These are phyloP conservation scores for Talaromyces sp. DNA, from an alignment of 2,329 filamentous ascomycete species.

Conservation along the genomic window DNA sequence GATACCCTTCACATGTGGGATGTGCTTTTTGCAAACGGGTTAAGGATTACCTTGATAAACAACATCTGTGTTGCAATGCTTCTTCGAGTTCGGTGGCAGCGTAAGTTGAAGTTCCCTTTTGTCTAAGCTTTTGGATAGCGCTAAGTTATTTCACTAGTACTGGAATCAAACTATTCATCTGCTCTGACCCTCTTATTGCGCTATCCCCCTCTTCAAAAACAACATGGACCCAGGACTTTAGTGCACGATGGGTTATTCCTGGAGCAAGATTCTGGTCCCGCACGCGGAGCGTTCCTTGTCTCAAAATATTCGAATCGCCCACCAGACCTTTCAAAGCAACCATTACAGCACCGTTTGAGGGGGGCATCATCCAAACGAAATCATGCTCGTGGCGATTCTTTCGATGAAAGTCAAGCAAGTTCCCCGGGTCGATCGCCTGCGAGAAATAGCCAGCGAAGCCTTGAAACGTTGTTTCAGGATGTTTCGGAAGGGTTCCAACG, in stretches of 20 bases:
- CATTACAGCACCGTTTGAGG: conserved; percentile 13
- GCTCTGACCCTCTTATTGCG: conserved; percentile 77
- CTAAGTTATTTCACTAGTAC: conserved; percentile 48
- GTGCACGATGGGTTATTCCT: conserved; percentile 72
- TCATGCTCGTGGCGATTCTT: conserved; percentile 25
- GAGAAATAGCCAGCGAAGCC: conserved; percentile 34
- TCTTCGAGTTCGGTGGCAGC: conserved; percentile 81
- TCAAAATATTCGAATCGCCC: conserved; percentile 43
- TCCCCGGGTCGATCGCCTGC: conserved; percentile 34
- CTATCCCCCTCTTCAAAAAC: conserved; percentile 65
- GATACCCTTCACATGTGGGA: conserved; percentile 86
- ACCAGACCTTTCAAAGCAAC: conserved; percentile 28
- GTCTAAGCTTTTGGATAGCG: neutral
- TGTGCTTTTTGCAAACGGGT: conserved; percentile 79
- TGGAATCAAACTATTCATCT: conserved; percentile 81
- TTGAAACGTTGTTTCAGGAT: conserved; percentile 44
- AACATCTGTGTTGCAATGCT: conserved; percentile 93
- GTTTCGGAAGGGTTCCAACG: conserved; percentile 45
- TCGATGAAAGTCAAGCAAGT: conserved; percentile 21
- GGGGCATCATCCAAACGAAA: conserved; percentile 9
- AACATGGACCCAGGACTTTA: conserved; percentile 68
- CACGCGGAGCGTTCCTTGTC: conserved; percentile 40
- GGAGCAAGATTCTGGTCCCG: conserved; percentile 38
- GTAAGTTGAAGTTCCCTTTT: conserved; percentile 47
- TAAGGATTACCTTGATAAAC: conserved; percentile 74